Conservation (phyloP, 2,329 filamentous ascomycete species). For the Aspergillus fumigatiaffinis region DNA sequence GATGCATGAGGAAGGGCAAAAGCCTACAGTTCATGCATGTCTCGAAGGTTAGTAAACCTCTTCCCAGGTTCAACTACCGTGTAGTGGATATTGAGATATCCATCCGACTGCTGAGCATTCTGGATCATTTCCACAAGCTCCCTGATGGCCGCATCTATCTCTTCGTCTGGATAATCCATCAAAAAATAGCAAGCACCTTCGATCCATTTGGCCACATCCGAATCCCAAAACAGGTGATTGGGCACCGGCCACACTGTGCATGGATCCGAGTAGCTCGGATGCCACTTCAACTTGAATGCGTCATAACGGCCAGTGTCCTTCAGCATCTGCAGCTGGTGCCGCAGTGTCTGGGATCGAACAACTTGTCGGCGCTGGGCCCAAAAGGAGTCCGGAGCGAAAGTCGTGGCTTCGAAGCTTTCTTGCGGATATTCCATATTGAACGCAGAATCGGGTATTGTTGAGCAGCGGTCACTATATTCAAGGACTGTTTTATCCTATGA, state of each 20-base stretch:
- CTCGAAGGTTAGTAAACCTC: conserved; percentile 56
- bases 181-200: conserved; percentile 58
- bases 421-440: conserved; percentile 41
- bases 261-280: conserved; percentile 50
- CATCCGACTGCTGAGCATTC: conserved; percentile 55
- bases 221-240: conserved; percentile 59
- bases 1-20: neutral
- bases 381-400: conserved; percentile 30
- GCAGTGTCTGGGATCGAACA: conserved; percentile 44
- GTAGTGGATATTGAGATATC: conserved; percentile 62
- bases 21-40: conserved; percentile 58
- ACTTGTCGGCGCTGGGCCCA: conserved; percentile 38
- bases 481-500: neutral
- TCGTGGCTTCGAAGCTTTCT: conserved; percentile 35
- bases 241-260: conserved; percentile 54
- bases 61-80: conserved; percentile 55
- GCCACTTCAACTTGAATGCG: conserved; percentile 57
- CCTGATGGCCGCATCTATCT: conserved; percentile 49
- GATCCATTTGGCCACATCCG: conserved; percentile 58
- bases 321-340: conserved; percentile 52
- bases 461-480: neutral
- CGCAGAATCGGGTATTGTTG: neutral
- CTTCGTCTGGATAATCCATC: conserved; percentile 40
- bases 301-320: conserved; percentile 55
- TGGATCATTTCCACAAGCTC: conserved; percentile 58